Base-by-base conservation (phyloP, 768 basidiomycete species). In the Collybia nuda region DNA sequence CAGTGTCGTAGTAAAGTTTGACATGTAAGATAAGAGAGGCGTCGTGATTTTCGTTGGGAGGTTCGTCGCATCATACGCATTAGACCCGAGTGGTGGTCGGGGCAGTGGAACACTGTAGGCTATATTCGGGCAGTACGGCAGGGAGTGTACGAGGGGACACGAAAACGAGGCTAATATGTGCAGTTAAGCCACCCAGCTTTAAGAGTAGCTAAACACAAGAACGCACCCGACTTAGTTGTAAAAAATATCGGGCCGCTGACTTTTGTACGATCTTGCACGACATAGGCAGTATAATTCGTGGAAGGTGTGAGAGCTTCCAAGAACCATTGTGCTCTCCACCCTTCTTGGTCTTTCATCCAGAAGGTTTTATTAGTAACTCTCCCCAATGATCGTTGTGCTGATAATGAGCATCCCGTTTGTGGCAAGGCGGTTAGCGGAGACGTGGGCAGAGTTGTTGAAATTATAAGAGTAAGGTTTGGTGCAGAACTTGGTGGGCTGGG, bases 221-320 rank as follows among this genome's bases (percentile, higher is more conserved):
- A 66, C 80, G 48, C 61, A 84, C 86, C 73, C 15, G 86, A 85
- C 70, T 94, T 93, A 2, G 91, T 93, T 6, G 71, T 63, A 51
- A 93, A 86, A 57, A 78, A 86, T 1, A 87, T 78, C 0, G 90
- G 90, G 2, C 80, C 82, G 49, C 77, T 81, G 42, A 90, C 76
- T 57, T 79, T 77, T 40, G 77, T 73, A 6, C 67, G 70, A 51
- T 81, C 75, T 54, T 81, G 72, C 2, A 90, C 58, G 12, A 84
- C 77, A 59, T 83, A 93, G 0, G 78, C 82, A 0, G 90, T 92
- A 58, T 93, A 94, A 58, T 94, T 94, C 26, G 86, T 90, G 8
- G 71, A 70, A 5, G 85, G 74, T 1, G 70, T 67, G 15, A 95
- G 71, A 0, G 77, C 81, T 0, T 73, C 75, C 7, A 90, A 51